phyloP scores from a whole-genome alignment of 345 rosid genomes.

The Abelmoschus esculentus region DNA sequence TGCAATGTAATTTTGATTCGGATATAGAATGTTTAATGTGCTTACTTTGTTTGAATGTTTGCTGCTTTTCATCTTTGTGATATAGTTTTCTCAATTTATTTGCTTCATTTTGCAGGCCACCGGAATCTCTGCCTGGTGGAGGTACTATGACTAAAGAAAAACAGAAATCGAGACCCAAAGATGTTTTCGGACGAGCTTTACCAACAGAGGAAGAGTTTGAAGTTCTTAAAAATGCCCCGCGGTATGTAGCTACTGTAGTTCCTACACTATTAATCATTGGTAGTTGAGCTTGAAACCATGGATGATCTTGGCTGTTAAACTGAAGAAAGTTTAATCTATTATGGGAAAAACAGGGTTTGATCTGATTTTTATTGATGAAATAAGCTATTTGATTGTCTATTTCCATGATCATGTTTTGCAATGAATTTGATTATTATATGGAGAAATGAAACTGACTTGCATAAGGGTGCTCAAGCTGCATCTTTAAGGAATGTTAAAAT shows the following conservation, averaged over 20 bases:
- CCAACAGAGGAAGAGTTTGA: conserved; percentile 92
- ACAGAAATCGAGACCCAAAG: conserved; percentile 85
- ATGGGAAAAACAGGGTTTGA: not conserved
- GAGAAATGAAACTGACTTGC: too few relatives aligned
- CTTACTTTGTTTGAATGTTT: not conserved
- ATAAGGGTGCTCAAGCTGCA: not conserved
- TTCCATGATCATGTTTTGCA: not conserved
- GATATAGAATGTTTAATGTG: not conserved
- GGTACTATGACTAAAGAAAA: conserved; percentile 36
- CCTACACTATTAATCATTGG: not conserved
- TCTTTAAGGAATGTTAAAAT: not conserved
- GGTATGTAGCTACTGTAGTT: conserved; percentile 27
- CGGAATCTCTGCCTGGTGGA: conserved; percentile 10
- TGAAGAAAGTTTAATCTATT: too few relatives aligned
- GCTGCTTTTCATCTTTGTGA: not conserved
- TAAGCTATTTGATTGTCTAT: not conserved
- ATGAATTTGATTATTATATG: too few relatives aligned
- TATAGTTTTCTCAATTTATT: not conserved
- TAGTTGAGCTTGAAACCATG: too few relatives aligned
- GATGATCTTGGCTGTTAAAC: too few relatives aligned
- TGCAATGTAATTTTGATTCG: conserved; percentile 27
- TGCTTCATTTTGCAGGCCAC: conserved; percentile 29
- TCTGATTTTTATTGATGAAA: not conserved
- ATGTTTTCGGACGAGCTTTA: conserved; percentile 88
- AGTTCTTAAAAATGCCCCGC: conserved; percentile 78